Evolutionary conservation across 345 rosid genomes (phyloP).

Genomic region (Arabis alpina): DNA sequence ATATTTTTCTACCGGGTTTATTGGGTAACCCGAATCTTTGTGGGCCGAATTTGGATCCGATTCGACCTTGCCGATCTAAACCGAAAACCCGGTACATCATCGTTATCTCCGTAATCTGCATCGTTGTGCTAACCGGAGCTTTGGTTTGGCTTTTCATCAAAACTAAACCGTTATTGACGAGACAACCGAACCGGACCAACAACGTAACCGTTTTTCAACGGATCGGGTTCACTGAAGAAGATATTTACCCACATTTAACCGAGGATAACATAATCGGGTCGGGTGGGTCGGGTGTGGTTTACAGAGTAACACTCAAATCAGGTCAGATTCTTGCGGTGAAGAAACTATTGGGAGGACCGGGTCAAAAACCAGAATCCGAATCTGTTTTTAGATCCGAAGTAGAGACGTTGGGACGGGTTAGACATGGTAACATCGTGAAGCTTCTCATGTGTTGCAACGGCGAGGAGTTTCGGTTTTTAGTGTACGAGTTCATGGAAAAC

Average conservation of each 20-base stretch:
- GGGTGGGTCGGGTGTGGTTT: constrained; percentile 74
- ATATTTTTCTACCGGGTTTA: constrained; percentile 47
- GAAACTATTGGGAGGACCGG: constrained; percentile 49
- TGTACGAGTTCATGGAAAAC: constrained; percentile 75
- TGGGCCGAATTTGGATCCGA: constrained; percentile 51
- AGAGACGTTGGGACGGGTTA: constrained; percentile 61
- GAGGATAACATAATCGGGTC: constrained; percentile 61
- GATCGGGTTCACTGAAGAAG: constrained; percentile 52
- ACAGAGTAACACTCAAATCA: constrained; percentile 53
- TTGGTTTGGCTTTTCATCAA: constrained; percentile 50
- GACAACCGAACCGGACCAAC: constrained; percentile 45
- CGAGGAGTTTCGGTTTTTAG: constrained; percentile 54
- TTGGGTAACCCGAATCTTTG: constrained; percentile 71
- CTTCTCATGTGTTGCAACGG: constrained; percentile 55
- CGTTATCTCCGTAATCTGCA: constrained; percentile 45
- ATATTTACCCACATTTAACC: constrained; percentile 48
- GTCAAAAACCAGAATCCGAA: constrained; percentile 33
- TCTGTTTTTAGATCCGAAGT: constrained; percentile 54
- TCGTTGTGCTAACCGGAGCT: constrained; percentile 45
- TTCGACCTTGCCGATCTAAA: constrained; percentile 52
- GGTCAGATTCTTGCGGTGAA: constrained; percentile 74
- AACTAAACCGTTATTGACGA: constrained; percentile 38
- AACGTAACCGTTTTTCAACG: constrained; percentile 64
- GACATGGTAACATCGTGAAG: constrained; percentile 69
- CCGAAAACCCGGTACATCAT: constrained; percentile 38